Percentiles rank a stretch among this genome's conserved stretches.
Evolutionary conservation across 2,329 filamentous ascomycete genomes (phyloP).

Genomic region (Curvularia sp.): DNA sequence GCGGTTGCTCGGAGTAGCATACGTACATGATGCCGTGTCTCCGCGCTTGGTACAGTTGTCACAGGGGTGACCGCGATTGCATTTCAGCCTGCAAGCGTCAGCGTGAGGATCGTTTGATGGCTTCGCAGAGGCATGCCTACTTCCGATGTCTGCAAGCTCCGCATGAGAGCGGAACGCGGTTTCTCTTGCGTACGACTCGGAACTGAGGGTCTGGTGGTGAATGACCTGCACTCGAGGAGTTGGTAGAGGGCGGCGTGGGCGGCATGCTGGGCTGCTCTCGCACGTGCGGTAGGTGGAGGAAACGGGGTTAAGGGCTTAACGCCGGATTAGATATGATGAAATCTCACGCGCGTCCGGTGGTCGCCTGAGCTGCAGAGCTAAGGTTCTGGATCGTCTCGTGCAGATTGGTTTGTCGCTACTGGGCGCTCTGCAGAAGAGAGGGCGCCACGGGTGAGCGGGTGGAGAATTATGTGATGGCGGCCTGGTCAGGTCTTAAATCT

Average conservation of each 20-base stretch:
- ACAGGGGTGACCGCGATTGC: conserved; percentile 88
- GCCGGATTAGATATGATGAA: conserved; percentile 27
- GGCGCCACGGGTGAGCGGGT: conserved; percentile 25
- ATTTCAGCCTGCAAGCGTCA: conserved; percentile 71
- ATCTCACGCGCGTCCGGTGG: conserved; percentile 11
- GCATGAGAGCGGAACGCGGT: conserved; percentile 89
- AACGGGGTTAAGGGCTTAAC: conserved; percentile 34
- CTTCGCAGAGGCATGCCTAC: conserved; percentile 56
- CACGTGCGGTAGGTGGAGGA: conserved; percentile 6
- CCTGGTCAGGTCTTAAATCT: conserved; percentile 39
- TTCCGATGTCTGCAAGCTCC: conserved; percentile 91
- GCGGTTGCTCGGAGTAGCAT: conserved; percentile 71
- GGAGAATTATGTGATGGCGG: conserved; percentile 22
- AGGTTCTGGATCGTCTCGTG: conserved; percentile 9
- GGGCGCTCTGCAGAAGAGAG: conserved; percentile 13
- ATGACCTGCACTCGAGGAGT: conserved; percentile 75
- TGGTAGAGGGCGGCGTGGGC: conserved; percentile 78
- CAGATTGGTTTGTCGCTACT: conserved; percentile 15
- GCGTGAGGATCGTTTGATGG: conserved; percentile 4
- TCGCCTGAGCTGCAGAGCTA: conserved; percentile 9
- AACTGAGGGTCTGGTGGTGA: conserved; percentile 89
- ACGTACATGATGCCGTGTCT: conserved; percentile 81
- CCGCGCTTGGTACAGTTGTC: conserved; percentile 93
- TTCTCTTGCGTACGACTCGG: conserved; percentile 87
- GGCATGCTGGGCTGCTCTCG: conserved; percentile 60